Base-by-base conservation (phyloP, 192 early-diverging fungal genomes). In the Coemansia sp. region DNA sequence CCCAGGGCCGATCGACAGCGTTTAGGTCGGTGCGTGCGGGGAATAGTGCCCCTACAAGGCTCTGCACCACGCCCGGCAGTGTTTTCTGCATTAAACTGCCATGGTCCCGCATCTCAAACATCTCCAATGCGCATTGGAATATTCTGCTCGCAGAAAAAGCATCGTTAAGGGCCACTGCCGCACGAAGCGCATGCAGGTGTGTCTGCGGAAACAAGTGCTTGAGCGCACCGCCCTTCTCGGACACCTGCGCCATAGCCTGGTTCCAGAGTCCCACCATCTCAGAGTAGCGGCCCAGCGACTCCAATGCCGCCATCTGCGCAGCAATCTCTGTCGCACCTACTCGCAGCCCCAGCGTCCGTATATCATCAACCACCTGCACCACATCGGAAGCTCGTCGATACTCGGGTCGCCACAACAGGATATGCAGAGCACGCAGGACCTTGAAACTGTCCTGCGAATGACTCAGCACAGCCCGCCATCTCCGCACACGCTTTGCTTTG, bases 301-400 rank as follows among this genome's bases (percentile, higher is more conserved):
- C 32, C 18, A 38, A 35, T 2, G 63, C 63, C n/a, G 39, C 58
- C 18, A 66, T 45, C 4, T 38, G 42, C 0, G 58, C 58, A 5
- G 53, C 58, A 11, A 50, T 40, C 50, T 73, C 70, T 1, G 70
- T 73, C 27, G 70, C 70, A 3, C 70, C 70, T 6, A 73, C 42
- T 0, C 58, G 54, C 34, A 73, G 40, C 0, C 55, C 64, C 25
- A 60, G 26, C 35, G 14, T 22, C 30, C 36, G 41, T 63, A 73
- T 73, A 20, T 73, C 63, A 9, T 53, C 58, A n/a, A 73, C 42
- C 2, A 54, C 46, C 15, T 36, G 33, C 3, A 58, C 46, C 2
- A 66, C 25, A n/a, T 15, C 5, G 1, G 24, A 29, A 15, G 24
- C 15, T 13, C 19, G 3, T 15, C 15, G 23, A 6, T 34, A n/a